Evolutionary conservation across 768 basidiomycete genomes (phyloP).

Genomic region (Boletus insuetus): DNA sequence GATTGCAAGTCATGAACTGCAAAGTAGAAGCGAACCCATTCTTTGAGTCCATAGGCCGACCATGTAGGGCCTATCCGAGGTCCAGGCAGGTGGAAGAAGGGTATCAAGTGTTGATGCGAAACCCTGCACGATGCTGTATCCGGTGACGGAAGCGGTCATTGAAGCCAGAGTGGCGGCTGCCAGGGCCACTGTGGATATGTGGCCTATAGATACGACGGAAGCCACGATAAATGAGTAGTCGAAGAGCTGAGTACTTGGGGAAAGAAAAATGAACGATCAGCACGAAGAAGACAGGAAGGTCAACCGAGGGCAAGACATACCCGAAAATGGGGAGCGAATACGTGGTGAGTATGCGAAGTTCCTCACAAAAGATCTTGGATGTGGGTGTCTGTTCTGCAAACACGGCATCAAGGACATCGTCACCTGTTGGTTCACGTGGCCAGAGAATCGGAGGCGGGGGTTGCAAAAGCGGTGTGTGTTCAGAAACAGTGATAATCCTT

Average conservation of each 20-base stretch:
- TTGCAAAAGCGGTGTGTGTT: slow-evolving; percentile 57
- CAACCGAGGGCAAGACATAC: slow-evolving; percentile 39
- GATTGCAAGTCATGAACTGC: neutral
- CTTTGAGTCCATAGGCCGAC: slow-evolving; percentile 91
- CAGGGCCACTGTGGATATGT: slow-evolving; percentile 84
- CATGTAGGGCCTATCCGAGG: slow-evolving; percentile 75
- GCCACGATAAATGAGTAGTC: slow-evolving; percentile 87
- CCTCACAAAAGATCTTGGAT: slow-evolving; percentile 50
- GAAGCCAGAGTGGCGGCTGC: slow-evolving; percentile 77
- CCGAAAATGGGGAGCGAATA: slow-evolving; percentile 73
- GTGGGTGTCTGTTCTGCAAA: slow-evolving; percentile 19
- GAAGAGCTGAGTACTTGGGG: slow-evolving; percentile 63
- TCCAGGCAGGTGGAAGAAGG: slow-evolving; percentile 93
- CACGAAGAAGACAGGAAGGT: neutral
- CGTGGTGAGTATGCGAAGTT: slow-evolving; percentile 52
- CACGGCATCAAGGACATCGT: neutral
- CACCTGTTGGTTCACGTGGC: slow-evolving; percentile 51
- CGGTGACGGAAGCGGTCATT: slow-evolving; percentile 64
- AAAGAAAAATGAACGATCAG: neutral
- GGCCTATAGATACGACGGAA: slow-evolving; percentile 85
- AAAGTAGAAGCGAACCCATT: slow-evolving; percentile 55
- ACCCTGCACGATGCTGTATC: slow-evolving; percentile 71
- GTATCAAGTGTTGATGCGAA: slow-evolving; percentile 88
- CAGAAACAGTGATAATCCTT: slow-evolving; percentile 22
- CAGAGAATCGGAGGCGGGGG: slow-evolving; percentile 48